Evolutionary conservation across 2,329 filamentous ascomycete genomes (phyloP).

Genomic region (Aspergillus terreus): DNA sequence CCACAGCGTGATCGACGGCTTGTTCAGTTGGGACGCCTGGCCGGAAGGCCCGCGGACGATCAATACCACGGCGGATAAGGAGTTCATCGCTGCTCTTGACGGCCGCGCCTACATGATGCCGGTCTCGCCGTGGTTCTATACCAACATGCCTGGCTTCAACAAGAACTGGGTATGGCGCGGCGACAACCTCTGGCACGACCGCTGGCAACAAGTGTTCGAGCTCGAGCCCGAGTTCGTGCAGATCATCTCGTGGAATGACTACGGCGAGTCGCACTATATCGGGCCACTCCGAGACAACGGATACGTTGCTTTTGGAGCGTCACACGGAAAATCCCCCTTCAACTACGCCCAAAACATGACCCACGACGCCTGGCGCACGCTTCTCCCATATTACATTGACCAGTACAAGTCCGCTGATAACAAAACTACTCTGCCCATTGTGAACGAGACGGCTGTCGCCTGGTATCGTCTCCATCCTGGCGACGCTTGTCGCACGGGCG

Average conservation of each 20-base stretch:
- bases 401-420: conserved; percentile 27
- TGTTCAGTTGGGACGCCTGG: conserved; percentile 44
- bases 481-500: conserved; percentile 15
- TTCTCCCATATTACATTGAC: conserved; percentile 33
- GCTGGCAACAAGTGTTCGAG: conserved; percentile 53
- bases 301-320: conserved; percentile 30
- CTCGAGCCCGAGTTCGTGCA: conserved; percentile 51
- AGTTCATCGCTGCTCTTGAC: conserved; percentile 34
- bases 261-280: conserved; percentile 59
- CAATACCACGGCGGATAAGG: conserved; percentile 31
- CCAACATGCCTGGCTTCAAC: conserved; percentile 52
- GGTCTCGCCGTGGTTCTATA: conserved; percentile 55
- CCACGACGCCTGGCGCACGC: conserved; percentile 26
- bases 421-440: conserved; percentile 16
- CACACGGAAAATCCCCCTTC: conserved; percentile 35
- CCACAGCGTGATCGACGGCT: conserved; percentile 34
- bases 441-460: conserved; percentile 16
- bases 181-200: conserved; percentile 57
- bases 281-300: conserved; percentile 44
- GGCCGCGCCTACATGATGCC: conserved; percentile 50
- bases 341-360: conserved; percentile 24
- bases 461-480: conserved; percentile 23
- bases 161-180: conserved; percentile 63
- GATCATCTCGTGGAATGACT: conserved; percentile 61
- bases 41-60: conserved; percentile 35